phyloP scores from a whole-genome alignment of 441 rosid species.

The Euphorbia celastroides region DNA sequence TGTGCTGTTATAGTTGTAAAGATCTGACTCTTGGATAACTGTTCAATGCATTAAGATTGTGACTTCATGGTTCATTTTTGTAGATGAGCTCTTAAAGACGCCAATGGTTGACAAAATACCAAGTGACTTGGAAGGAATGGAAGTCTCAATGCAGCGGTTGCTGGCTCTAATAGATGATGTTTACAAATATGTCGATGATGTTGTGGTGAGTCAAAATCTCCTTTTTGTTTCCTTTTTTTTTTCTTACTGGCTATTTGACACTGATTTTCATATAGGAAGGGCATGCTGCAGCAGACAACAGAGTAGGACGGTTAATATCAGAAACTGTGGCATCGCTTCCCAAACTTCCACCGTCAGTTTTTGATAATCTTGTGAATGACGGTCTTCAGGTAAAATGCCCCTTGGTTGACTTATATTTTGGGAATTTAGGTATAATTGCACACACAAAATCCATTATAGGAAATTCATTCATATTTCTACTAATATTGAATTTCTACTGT shows the following conservation, averaged over 20 bases:
- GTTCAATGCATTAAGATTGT: slow-evolving; percentile 1
- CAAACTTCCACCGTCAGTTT: slow-evolving; percentile 58
- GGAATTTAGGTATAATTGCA: neutral
- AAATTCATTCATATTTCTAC: neutral
- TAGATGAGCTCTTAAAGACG: slow-evolving; percentile 73
- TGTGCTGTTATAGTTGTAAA: neutral
- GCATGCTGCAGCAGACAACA: slow-evolving; percentile 54
- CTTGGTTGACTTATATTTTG: neutral
- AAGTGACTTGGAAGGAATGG: slow-evolving; percentile 95
- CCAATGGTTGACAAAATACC: slow-evolving; percentile 74
- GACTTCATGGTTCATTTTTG: slow-evolving; percentile 4
- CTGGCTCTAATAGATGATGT: slow-evolving; percentile 63
- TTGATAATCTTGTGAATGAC: slow-evolving; percentile 82
- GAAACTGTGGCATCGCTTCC: slow-evolving; percentile 69
- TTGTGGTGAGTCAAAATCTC: slow-evolving; percentile 44
- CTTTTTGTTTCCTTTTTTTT: neutral
- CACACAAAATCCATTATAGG: neutral
- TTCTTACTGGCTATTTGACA: slow-evolving; percentile 8
- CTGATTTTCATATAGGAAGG: slow-evolving; percentile 50
- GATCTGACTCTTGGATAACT: neutral
- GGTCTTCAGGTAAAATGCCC: slow-evolving; percentile 60
- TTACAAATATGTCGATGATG: slow-evolving; percentile 70
- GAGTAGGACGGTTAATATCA: slow-evolving; percentile 62
- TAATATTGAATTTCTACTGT: no score
- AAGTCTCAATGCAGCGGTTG: slow-evolving; percentile 68